phyloP scores from a whole-genome alignment of 2,329 filamentous ascomycete genomes.

The Penicillium hesseltinei region DNA sequence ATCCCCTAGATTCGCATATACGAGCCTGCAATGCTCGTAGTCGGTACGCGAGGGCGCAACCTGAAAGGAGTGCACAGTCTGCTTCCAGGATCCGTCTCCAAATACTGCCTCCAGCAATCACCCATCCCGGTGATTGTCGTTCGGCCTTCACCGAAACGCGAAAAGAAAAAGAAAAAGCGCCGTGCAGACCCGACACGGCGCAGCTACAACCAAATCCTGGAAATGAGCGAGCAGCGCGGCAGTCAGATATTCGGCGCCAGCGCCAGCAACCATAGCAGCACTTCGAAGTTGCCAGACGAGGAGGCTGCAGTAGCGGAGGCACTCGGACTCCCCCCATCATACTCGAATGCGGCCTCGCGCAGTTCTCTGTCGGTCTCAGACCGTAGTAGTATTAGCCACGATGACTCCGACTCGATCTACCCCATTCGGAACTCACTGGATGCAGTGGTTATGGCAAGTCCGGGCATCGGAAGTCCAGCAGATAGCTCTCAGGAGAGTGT shows the following conservation, averaged over 20 bases:
- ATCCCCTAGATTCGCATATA: slow-evolving; percentile 75
- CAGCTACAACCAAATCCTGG: slow-evolving; percentile 75
- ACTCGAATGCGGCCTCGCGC: slow-evolving; percentile 30
- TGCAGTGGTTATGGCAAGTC: slow-evolving; percentile 25
- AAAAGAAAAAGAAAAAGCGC: slow-evolving; percentile 86
- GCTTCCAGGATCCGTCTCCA: slow-evolving; percentile 84
- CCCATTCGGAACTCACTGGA: slow-evolving; percentile 26
- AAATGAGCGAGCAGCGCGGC: slow-evolving; percentile 56
- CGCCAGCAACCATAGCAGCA: slow-evolving; percentile 47
- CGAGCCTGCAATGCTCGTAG: slow-evolving; percentile 85
- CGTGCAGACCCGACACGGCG: slow-evolving; percentile 71
- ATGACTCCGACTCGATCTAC: slow-evolving; percentile 25
- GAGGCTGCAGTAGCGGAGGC: slow-evolving; percentile 53
- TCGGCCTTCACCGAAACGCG: slow-evolving; percentile 78
- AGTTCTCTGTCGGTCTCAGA: slow-evolving; percentile 38
- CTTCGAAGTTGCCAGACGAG: slow-evolving; percentile 46
- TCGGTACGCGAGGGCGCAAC: slow-evolving; percentile 81
- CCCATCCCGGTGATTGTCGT: slow-evolving; percentile 93
- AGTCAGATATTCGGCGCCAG: slow-evolving; percentile 54
- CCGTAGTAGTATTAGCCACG: slow-evolving; percentile 33
- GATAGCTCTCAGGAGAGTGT: slow-evolving; percentile 28
- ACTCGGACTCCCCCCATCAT: slow-evolving; percentile 43
- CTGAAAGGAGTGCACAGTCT: slow-evolving; percentile 83
- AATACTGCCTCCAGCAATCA: slow-evolving; percentile 91
- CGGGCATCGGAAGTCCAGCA: slow-evolving; percentile 22